Base-by-base conservation (phyloP, 2,329 filamentous ascomycete species). In the Amauroascus verrucosus region DNA sequence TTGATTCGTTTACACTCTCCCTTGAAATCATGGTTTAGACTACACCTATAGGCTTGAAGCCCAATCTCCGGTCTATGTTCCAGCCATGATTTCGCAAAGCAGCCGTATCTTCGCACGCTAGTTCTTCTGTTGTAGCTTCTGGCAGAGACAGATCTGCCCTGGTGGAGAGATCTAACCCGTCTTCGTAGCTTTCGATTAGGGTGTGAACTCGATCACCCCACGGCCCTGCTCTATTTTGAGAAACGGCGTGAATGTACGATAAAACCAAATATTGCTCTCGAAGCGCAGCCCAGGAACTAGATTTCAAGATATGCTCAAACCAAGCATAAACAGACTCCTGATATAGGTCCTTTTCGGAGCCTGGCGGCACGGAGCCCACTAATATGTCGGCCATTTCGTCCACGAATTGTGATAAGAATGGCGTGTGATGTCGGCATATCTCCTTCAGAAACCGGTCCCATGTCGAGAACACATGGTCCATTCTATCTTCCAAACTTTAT, bases 291-390 rank as follows among this genome's bases (percentile, higher is more conserved):
- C 72, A 76, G 1, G 63, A 60, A 2, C 63, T 48, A 9, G 69
- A 69, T 4, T 63, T 63, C 24, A 77, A 58, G 8, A 80, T 65
- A 59, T 78, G 75, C 7, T 70, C 58, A 24, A 77, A 59, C 78
- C 78, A 81, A 32, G 70, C 63, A 56, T 68, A 74, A 30, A 75
- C 51, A 1, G 68, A 74, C 62, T 79, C 74, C 33, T 63, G 62
- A 6, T 62, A 58, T 0, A 68, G 61, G 56, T 71, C 62, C 24
- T 57, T 44, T 26, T 64, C 49, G 60, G 30, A 56, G 24, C 54
- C 62, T 52, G 40, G 57, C 37, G 32, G 53, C 28, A 59, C 52
- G 44, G 63, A 62, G 1, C n/a, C 5, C 9, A 65, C 65, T 52
- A 77, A 61, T 9, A 58, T 55, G 20, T 65, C 55, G 5, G 69